A percentile compares a stretch with the other conserved stretches of the same genome.
Conservation (phyloP, 208 protist genomes). For the Trypanosoma boissoni region DNA sequence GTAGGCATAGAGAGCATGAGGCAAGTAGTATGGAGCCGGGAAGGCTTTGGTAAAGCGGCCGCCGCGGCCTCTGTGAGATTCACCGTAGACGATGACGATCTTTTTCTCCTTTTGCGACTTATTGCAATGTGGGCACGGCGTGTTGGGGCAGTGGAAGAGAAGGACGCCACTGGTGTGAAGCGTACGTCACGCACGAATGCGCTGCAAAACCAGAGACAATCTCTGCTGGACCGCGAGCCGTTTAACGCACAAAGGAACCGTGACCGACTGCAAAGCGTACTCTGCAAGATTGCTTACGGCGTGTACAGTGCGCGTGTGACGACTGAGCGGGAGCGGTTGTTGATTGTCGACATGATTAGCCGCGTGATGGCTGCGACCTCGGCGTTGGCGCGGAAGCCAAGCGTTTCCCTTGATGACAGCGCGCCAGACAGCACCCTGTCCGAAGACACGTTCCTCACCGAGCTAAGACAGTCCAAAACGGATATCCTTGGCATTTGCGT, state of each 20-base stretch:
- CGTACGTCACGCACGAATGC: neutral
- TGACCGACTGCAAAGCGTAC: neutral
- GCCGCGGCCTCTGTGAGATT: neutral
- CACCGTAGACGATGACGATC: slow-evolving; percentile 17
- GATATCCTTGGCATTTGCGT: slow-evolving; percentile 20
- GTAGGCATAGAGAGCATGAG: neutral
- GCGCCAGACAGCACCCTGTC: neutral
- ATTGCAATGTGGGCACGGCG: slow-evolving; percentile 1
- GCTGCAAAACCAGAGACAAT: neutral
- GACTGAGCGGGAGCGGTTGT: neutral
- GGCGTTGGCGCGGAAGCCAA: neutral
- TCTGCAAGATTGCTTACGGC: slow-evolving; percentile 20
- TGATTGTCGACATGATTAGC: slow-evolving; percentile 5
- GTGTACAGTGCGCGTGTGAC: slow-evolving; percentile 20
- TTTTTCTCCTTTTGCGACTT: slow-evolving; percentile 19
- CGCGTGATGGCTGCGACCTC: neutral
- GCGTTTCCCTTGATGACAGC: slow-evolving; percentile 19
- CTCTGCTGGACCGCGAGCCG: neutral
- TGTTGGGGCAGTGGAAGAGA: neutral
- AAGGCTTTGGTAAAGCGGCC: neutral
- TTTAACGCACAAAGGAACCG: neutral
- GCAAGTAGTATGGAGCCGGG: neutral
- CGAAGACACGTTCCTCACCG: neutral
- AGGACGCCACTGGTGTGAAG: neutral
- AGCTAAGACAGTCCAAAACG: slow-evolving; percentile 9